Conservation (phyloP, 495 filamentous ascomycete genomes). For the Aspergillus biplanus region DNA sequence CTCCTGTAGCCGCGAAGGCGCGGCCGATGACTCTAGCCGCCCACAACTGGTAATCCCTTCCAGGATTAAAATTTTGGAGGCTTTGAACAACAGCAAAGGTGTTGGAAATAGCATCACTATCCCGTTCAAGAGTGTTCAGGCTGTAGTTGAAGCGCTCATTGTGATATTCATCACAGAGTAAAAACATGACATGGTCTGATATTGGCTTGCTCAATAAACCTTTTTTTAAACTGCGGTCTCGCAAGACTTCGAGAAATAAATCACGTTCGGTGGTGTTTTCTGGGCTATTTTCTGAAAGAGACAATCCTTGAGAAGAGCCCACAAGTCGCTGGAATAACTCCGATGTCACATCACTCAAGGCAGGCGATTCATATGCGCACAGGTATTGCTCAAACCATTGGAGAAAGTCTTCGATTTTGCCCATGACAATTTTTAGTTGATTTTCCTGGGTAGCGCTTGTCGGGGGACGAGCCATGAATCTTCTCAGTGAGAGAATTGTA, state of each 20-base stretch:
- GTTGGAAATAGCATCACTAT: conserved; percentile 61
- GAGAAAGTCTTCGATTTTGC: conserved; percentile 68
- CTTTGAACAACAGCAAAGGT: conserved; percentile 73
- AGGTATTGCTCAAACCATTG: conserved; percentile 71
- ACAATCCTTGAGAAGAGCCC: conserved; percentile 61
- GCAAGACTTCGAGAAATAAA: conserved; percentile 72
- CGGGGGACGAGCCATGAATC: conserved; percentile 69
- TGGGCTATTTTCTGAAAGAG: conserved; percentile 60
- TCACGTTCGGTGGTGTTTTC: conserved; percentile 68
- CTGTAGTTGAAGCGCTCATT: conserved; percentile 55
- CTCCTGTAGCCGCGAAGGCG: conserved; percentile 76
- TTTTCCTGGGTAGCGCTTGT: conserved; percentile 74
- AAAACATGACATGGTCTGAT: conserved; percentile 67
- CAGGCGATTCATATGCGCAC: conserved; percentile 53
- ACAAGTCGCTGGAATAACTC: conserved; percentile 67
- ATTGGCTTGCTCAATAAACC: conserved; percentile 70
- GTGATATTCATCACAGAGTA: conserved; percentile 72
- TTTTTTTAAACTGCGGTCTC: conserved; percentile 63
- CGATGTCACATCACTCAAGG: conserved; percentile 48
- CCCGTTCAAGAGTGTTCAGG: conserved; percentile 64
- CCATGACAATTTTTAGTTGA: conserved; percentile 70
- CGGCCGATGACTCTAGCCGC: conserved; percentile 81
- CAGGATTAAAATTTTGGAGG: conserved; percentile 62
- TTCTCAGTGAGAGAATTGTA: conserved; percentile 70
- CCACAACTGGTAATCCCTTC: conserved; percentile 77